Base-by-base conservation (phyloP, 169 alveolate genomes). In the Cryptosporidium muris region DNA sequence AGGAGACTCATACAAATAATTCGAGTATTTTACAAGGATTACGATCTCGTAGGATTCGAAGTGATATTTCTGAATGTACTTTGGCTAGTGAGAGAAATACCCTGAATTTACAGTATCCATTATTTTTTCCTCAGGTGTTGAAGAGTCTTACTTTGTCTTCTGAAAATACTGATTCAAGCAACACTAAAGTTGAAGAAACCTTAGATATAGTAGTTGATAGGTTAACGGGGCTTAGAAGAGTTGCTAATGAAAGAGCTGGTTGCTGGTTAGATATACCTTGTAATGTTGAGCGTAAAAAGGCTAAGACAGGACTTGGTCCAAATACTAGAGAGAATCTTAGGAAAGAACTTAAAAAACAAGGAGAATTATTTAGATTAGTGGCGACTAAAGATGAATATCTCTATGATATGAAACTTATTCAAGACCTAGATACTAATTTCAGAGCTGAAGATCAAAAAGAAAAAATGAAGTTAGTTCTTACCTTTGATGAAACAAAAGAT, bases 241-340 rank as follows among this genome's bases (percentile, higher is more conserved):
- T 74, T 1, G 85, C 85, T 25, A 74, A 74, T 36, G 85, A 74
- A 63, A 74, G 60, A 47, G 51, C 60, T 12, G 8, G 51, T 3
- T 58, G 40, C 34, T 74, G 85, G 85, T 58, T 74, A 68, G 85
- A 74, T 25, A 37, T 74, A n/a, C 85, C 85, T 8, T 74, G 85
- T 37, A 62, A 74, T 51, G 60, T 74, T 54, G 67, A 74, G 11
- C 54, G 67, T 14, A 74, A 74, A 43, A 74, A 74, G 16, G 85
- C 85, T 7, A 74, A 56, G 12, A 74, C 85, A 3, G 85, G 85
- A 37, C 60, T 74, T 16, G 85, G 85, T 6, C 85, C 85, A 14
- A 74, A 54, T 42, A 74, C 85, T 3, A 53, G 85, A 11, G 85
- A 74, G 48, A 74, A 68, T 58, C 40, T 74, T 34, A 56, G 85